Evolutionary conservation across 768 basidiomycete species (phyloP), one percentile per base, ranked within the genome.

Genomic region (Cytidiella melzeri): DNA sequence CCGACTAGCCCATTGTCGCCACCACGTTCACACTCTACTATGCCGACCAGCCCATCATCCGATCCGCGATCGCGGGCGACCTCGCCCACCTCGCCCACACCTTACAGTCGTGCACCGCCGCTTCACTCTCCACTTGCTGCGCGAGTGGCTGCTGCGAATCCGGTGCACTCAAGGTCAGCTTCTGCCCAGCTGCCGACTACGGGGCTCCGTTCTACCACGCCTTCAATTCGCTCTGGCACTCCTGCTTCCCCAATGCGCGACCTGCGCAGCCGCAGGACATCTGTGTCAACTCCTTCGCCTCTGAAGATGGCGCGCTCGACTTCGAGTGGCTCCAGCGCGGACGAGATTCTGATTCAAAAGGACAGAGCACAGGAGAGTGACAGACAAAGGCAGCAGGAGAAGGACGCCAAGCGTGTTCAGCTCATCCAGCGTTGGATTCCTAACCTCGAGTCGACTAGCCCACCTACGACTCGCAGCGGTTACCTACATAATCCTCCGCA

Each of bases 391-490:
- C 55, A 57, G 55, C 51, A 50, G 47, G 69, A 76, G 55, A 68
- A 71, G 62, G 54, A 61, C 43, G 55, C 45, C n/a, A 50, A 54
- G 47, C 60, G 55, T 37, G 55, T 54, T 18, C 57, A 59, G 57
- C 54, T 61, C 19, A 77, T 81, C 39, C 81, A 84, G 60, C 75
- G 80, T 53, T 85, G 84, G 84, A 68, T 84, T 40, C 84, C 84
- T 12, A 73, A 41, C 45, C 25, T 52, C 39, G 50, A 48, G 39
- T 41, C 50, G 13, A 38, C 75, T 25, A 65, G 70, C 37, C 70
- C 70, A 6, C 71, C 68, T 18, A 63, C 58, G 3, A 34, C 30
- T 34, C 30, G 30, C 30, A 15, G 30, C 15, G 64, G 70, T 25
- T 66, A 64, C 40, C 28, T 61, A 2, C 61, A 64, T 40, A 47